Evolutionary conservation across 1,284 basidiomycete species (phyloP), one percentile per base, ranked within the genome.

Genomic region (Fomitopsis schrenkii): DNA sequence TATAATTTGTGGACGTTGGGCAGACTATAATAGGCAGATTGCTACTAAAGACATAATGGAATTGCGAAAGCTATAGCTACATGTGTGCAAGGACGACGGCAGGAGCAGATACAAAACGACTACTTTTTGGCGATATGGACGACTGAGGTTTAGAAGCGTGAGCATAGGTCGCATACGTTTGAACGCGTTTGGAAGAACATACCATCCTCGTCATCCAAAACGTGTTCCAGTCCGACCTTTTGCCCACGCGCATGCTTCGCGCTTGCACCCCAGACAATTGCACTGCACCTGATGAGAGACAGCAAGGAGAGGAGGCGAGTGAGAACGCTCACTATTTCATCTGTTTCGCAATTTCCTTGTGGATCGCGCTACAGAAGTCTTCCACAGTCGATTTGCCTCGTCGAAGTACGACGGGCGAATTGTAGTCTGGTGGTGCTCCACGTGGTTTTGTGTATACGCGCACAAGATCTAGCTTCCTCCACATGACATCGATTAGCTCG

Each of bases 191-290:
- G 55, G 44, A 48, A 57, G 42, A 15, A 76, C 85, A 70, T 71
- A 86, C 91, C 89, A 74, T 95, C 94, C 78, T 96, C 94, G 69
- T 96, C 94, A 71, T 96, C 93, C 58, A 97, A 74, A 15, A 92
- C 75, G 72, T 97, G 94, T 33, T 96, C 94, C 59, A 95, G 69
- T 8, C 97, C 97, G 35, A 98, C 95, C 73, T 97, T 96, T 77
- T 99, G 97, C 2, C 97, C 97, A 67, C 96, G 83, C 14, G 95
- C 82, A 74, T 99, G 97, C 77, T 98, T 99, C 28, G 95, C 96
- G 65, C 94, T 97, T 1, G 93, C 82, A 58, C 96, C 95, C 92
- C 94, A 97, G 1, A 97, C 95, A 62, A 95, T 80, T 15, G 94
- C 93, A 73, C 91, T 95, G 62, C 4, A 26, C 50, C 54, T 36